Percentiles rank a stretch among this genome's conserved stretches.
phyloP scores from a whole-genome alignment of 2,329 filamentous ascomycete genomes.

The Trichoderma koningii region DNA sequence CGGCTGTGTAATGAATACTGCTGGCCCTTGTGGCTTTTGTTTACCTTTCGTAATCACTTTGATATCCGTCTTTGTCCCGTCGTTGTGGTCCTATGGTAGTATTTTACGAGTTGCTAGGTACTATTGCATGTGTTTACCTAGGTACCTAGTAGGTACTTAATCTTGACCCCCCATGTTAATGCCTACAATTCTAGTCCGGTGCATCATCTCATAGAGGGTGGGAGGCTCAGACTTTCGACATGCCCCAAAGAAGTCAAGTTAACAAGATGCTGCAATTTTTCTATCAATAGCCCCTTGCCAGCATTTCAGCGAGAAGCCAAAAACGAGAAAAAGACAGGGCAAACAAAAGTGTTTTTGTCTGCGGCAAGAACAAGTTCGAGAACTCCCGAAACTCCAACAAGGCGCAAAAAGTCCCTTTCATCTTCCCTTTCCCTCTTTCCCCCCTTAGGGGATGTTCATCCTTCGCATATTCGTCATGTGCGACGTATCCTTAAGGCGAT shows the following conservation, averaged over 20 bases:
- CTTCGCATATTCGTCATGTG: background rate
- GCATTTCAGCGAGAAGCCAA: no score
- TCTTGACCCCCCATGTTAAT: no score
- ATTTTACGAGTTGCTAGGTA: no score
- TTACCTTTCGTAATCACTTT: no score
- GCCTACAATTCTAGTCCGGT: no score
- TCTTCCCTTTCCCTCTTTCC: background rate
- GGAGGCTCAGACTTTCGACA: background rate
- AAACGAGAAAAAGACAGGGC: background rate
- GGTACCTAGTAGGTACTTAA: no score
- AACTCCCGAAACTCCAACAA: slow-evolving; percentile 23
- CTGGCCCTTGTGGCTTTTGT: background rate
- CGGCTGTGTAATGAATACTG: background rate
- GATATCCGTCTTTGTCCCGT: no score
- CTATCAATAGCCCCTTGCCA: slow-evolving; percentile 14
- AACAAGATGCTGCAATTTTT: slow-evolving; percentile 18
- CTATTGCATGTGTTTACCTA: no score
- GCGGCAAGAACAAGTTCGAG: background rate
- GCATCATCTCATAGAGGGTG: no score
- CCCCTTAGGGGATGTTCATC: background rate
- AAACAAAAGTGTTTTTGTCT: background rate
- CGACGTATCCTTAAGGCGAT: background rate
- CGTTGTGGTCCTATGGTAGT: background rate
- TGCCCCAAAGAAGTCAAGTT: background rate
- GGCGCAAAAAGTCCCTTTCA: background rate